Conservation (phyloP, 192 early-diverging fungal genomes). For the Chytriomyces sp. region DNA sequence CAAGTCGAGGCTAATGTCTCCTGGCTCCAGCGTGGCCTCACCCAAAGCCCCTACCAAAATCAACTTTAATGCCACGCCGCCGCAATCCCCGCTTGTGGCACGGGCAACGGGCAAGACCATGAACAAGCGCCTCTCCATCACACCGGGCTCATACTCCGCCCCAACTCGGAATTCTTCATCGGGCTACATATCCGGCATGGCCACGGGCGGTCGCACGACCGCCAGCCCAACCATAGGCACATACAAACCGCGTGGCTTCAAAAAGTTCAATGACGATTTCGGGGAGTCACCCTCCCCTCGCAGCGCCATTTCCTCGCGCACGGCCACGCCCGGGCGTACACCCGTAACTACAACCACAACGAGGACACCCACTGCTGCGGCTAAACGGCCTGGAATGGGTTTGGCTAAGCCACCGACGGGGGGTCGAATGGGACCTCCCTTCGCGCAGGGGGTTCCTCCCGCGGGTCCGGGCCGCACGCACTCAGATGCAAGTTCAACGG, state of each 20-base stretch:
- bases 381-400: too few relatives aligned
- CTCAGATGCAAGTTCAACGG: not conserved
- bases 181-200: not conserved
- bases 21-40: not conserved
- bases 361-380: not conserved
- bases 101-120: not conserved
- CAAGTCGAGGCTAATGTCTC: not conserved
- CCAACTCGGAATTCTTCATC: not conserved
- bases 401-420: too few relatives aligned
- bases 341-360: not conserved
- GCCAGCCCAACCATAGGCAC: not conserved
- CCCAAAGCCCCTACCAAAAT: conserved; percentile 11
- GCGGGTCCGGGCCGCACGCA: not conserved
- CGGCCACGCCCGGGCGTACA: not conserved
- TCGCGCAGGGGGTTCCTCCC: not conserved
- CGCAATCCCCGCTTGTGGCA: not conserved
- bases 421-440: too few relatives aligned
- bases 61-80: not conserved
- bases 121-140: not conserved
- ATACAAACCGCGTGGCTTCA: conserved; percentile 43
- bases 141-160: not conserved
- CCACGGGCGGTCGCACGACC: not conserved
- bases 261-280: conserved; percentile 36
- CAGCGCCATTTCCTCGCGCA: not conserved
- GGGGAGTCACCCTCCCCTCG: not conserved